Conservation (phyloP, 192 early-diverging fungal species). For the Coemansia sp. region DNA sequence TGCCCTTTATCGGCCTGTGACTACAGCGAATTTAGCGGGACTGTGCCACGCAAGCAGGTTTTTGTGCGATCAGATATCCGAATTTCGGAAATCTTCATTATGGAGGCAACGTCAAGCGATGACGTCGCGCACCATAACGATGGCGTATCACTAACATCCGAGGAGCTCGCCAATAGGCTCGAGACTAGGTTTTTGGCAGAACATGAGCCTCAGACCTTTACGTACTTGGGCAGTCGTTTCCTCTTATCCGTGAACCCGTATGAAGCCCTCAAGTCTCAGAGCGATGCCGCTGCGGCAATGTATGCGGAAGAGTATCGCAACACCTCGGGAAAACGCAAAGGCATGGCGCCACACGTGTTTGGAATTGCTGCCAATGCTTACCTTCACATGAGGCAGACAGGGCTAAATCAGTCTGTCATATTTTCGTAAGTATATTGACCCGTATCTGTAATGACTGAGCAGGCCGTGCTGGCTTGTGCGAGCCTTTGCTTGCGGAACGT, state of each 20-base stretch:
- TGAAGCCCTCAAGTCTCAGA: slow-evolving; percentile 59
- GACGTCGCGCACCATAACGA: slow-evolving; percentile 52
- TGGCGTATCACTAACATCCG: slow-evolving; percentile 40
- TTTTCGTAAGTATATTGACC: slow-evolving; percentile 65
- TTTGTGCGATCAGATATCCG: neutral
- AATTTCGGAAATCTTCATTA: slow-evolving; percentile 4
- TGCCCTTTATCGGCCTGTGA: neutral
- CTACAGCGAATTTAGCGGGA: neutral
- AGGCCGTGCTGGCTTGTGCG: neutral
- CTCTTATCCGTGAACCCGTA: slow-evolving; percentile 73
- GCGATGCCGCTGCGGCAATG: slow-evolving; percentile 63
- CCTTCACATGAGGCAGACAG: slow-evolving; percentile 82
- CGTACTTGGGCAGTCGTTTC: slow-evolving; percentile 65
- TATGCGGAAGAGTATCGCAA: slow-evolving; percentile 75
- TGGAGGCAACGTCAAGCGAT: slow-evolving; percentile 44
- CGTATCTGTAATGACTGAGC: neutral
- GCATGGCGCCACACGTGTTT: slow-evolving; percentile 76
- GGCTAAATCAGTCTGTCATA: slow-evolving; percentile 85
- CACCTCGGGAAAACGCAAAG: slow-evolving; percentile 52
- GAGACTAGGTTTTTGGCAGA: slow-evolving; percentile 53
- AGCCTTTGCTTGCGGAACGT: neutral
- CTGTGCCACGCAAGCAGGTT: neutral
- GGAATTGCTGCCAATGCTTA: slow-evolving; percentile 82
- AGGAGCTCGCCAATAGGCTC: slow-evolving; percentile 51
- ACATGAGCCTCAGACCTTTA: slow-evolving; percentile 61